Evolutionary conservation across 2,329 filamentous ascomycete species (phyloP).

Genomic region (Sporothrix pallida): DNA sequence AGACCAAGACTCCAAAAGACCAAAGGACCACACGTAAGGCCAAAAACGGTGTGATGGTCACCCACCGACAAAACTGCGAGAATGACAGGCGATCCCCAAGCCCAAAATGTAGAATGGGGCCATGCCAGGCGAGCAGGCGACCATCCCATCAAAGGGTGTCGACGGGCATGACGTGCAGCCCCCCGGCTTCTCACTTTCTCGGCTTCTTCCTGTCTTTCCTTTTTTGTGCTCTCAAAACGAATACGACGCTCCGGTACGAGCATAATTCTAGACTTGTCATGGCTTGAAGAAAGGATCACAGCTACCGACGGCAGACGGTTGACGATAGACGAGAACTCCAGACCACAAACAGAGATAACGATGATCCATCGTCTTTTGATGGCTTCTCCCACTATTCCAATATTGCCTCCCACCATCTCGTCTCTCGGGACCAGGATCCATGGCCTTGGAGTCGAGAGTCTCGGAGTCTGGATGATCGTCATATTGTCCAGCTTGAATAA

Average conservation of each 20-base stretch:
- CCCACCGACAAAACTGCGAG: background rate
- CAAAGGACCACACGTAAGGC: background rate
- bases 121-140: background rate
- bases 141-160: background rate
- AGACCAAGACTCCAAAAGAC: background rate
- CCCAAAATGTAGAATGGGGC: background rate
- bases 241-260: background rate
- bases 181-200: background rate
- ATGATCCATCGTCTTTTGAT: background rate
- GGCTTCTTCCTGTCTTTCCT: background rate
- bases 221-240: background rate
- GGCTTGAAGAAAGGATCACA: background rate
- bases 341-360: background rate
- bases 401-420: background rate
- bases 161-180: background rate
- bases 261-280: background rate
- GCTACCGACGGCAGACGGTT: background rate
- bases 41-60: slow-evolving; percentile 6
- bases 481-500: background rate
- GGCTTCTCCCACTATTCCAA: background rate
- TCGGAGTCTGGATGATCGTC: background rate
- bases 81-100: background rate
- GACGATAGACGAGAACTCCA: background rate
- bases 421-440: slow-evolving; percentile 6
- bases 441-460: slow-evolving; percentile 1